These are phyloP conservation scores for Parietaria judaica DNA, from an alignment of 306 rosid species.

Conservation along the genomic window DNA sequence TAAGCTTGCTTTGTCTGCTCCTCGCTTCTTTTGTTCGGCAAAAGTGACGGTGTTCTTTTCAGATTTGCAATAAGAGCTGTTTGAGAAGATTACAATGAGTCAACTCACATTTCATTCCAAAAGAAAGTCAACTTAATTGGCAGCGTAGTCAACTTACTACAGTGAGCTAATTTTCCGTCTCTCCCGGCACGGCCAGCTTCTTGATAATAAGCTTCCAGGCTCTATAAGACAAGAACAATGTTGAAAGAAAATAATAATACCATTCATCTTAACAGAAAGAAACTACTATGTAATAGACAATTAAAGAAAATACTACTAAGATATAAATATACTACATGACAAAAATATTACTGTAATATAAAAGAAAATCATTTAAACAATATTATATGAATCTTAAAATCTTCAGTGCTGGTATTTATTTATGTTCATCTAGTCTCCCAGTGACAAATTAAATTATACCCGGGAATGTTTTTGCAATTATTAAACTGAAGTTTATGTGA, in stretches of 20 bases:
- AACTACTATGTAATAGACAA: no score
- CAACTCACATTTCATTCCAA: not conserved
- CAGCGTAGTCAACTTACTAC: constrained; percentile 45
- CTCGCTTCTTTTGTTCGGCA: constrained; percentile 71
- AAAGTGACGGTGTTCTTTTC: constrained; percentile 69
- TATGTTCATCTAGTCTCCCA: no score
- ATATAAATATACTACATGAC: constrained; percentile 3
- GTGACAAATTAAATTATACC: no score
- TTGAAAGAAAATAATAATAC: constrained; percentile 9
- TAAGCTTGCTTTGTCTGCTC: constrained; percentile 66
- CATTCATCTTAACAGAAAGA: not conserved
- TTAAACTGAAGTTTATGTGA: no score
- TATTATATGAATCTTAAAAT: no score
- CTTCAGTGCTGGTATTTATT: no score
- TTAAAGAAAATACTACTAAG: not conserved
- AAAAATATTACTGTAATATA: no score
- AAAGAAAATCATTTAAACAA: no score
- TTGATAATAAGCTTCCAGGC: constrained; percentile 94
- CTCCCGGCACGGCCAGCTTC: constrained; percentile 99
- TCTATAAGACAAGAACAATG: constrained; percentile 36
- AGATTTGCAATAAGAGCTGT: constrained; percentile 77
- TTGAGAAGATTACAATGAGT: constrained; percentile 10
- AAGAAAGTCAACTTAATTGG: not conserved
- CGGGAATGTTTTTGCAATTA: no score
- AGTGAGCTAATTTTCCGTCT: constrained; percentile 82